Percentiles rank a stretch among this genome's conserved stretches.
phyloP scores from a whole-genome alignment of 1,284 basidiomycete species.

The Tylopilus orsonianus region DNA sequence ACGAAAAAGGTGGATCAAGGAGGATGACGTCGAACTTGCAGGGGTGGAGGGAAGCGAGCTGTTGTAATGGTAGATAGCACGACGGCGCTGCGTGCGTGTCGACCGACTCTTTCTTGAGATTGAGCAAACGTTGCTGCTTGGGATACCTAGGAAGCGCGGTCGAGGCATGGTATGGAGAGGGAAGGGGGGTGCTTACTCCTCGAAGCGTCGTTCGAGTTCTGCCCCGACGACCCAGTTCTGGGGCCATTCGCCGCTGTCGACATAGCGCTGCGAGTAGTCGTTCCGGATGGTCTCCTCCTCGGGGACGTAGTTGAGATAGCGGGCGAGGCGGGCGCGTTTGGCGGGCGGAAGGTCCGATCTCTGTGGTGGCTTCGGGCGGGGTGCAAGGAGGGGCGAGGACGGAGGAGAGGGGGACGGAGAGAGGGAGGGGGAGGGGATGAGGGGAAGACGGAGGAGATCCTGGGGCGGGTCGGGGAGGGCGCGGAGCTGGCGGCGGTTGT shows the following conservation, averaged over 20 bases:
- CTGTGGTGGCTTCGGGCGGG: conserved; percentile 35
- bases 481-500: conserved; percentile 41
- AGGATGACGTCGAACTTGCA: conserved; percentile 92
- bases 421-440: conserved; percentile 49
- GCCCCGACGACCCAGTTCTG: conserved; percentile 90
- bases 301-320: conserved; percentile 78
- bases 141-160: conserved; percentile 66
- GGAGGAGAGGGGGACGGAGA: conserved; percentile 46
- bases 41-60: conserved; percentile 54
- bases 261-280: conserved; percentile 90
- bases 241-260: conserved; percentile 87
- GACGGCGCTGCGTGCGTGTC: conserved; percentile 62
- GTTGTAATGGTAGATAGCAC: conserved; percentile 63
- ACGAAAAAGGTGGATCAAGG: conserved; percentile 86
- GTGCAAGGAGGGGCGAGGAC: conserved; percentile 43
- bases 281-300: conserved; percentile 95
- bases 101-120: conserved; percentile 75
- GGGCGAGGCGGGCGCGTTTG: conserved; percentile 65
- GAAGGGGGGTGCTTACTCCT: conserved; percentile 68
- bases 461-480: conserved; percentile 39
- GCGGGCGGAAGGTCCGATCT: conserved; percentile 63
- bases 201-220: conserved; percentile 82
- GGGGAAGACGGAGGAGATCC: conserved; percentile 45
- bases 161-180: not conserved
- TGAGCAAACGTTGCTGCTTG: conserved; percentile 80